Evolutionary conservation across 305 asterid species (phyloP), one percentile per base, ranked within the genome.

Genomic region (Solanum hybrid): DNA sequence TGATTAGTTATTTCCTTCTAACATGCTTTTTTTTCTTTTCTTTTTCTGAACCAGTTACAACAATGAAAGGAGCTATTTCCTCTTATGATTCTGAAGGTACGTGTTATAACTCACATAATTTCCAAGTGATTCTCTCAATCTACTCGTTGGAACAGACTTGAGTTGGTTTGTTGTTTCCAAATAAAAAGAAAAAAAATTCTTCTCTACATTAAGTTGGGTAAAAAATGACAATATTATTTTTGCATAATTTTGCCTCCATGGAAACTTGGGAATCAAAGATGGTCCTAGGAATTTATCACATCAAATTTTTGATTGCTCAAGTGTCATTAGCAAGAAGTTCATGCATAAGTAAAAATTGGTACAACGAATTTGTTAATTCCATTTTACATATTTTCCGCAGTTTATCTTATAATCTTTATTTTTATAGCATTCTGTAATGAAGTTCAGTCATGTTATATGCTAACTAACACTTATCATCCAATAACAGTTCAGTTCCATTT

Each of bases 31-130:
- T 36, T 36, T 37, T n/a, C 4, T 57, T 57, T 57, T 3, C 5
- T 57, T 57, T 57, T 57, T 57, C 5, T 18, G 34, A 6, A 57
- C 64, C 0, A n/a, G 7, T 37, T 80, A 80, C 64, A 80, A 91
- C 57, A 89, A 93, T 94, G 95, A 87, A 90, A 90, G 89, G 77
- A 89, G 89, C 90, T 42, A 42, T 42, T 78, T 78, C 31, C 85
- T 92, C 93, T 76, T 94, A 91, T 67, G 8, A 1, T 80, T 11
- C 92, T 75, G 94, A 92, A 92, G 97, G 97, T 95, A 93, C 20
- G n/a, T 80, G 34, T 12, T 20, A 80, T 79, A 79, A 6, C 14
- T 79, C 61, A 79, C 61, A 37, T 80, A 80, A 80, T 79, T 37
- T 20, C 26, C 34, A 3, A n/a, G 61, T 37, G 57, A 26, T 1